Evolutionary conservation across 805 yeast genomes (phyloP).

Genomic region (Teunomyces atbi): DNA sequence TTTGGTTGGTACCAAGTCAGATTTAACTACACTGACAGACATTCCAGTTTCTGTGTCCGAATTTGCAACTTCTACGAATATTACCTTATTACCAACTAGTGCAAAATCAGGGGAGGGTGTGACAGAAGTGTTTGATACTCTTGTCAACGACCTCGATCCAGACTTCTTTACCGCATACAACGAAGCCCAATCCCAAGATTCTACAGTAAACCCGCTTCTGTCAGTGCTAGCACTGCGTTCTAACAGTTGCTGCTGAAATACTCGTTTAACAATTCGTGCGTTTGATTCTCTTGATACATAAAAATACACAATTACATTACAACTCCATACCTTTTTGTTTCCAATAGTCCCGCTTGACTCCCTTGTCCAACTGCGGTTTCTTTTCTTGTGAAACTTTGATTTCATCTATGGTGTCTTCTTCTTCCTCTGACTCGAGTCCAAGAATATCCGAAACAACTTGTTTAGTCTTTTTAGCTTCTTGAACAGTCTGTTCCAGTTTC

Average conservation of each 20-base stretch:
- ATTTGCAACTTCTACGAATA: conserved; percentile 16
- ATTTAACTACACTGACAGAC: conserved; percentile 40
- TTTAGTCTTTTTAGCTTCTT: conserved; percentile 12
- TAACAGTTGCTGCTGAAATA: neutral
- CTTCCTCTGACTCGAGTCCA: conserved; percentile 9
- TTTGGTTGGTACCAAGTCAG: conserved; percentile 83
- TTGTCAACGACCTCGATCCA: conserved; percentile 32
- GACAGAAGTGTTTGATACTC: conserved; percentile 28
- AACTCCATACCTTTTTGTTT: conserved; percentile 40
- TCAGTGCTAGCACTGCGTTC: neutral
- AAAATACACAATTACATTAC: conserved; percentile 2
- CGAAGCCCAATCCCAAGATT: conserved; percentile 7
- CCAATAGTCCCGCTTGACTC: conserved; percentile 40
- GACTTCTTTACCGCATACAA: conserved; percentile 23
- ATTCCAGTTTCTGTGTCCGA: conserved; percentile 13
- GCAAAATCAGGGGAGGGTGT: conserved; percentile 74
- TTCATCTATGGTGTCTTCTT: conserved; percentile 5
- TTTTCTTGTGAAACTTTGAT: neutral
- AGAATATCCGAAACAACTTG: conserved; percentile 9
- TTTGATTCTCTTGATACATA: neutral
- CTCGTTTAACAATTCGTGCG: too few species aligned
- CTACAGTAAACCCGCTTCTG: neutral
- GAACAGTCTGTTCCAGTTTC: conserved; percentile 1
- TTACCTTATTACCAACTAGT: conserved; percentile 44
- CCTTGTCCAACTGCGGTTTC: conserved; percentile 27